Percentiles rank a stretch among this genome's conserved stretches.
Evolutionary conservation across 2,329 filamentous ascomycete genomes (phyloP).

Genomic region (Sclerotinia spermophila): DNA sequence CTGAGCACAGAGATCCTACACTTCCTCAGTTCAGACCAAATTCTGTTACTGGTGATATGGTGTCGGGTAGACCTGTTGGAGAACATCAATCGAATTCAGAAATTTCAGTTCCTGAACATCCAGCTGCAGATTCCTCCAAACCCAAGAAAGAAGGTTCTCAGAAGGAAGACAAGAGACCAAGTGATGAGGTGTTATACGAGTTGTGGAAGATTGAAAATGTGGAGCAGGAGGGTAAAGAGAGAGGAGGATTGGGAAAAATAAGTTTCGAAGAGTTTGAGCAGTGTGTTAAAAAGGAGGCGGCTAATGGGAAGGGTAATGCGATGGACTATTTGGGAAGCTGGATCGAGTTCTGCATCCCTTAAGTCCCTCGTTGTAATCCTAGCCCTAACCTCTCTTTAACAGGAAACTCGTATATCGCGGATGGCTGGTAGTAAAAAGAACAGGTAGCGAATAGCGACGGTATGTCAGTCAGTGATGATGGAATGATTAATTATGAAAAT

Average conservation of each 20-base stretch:
- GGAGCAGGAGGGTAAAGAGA: conserved; percentile 56
- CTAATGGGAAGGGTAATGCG: conserved; percentile 56
- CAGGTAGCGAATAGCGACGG: background rate
- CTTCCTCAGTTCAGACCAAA: conserved; percentile 68
- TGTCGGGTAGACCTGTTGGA: background rate
- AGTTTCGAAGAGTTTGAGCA: conserved; percentile 75
- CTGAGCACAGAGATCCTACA: conserved; percentile 50
- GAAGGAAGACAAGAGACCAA: conserved; percentile 15
- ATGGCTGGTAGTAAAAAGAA: background rate
- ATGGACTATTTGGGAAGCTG: conserved; percentile 83
- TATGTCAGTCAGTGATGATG: background rate
- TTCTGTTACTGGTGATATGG: conserved; percentile 8
- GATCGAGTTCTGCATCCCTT: conserved; percentile 76
- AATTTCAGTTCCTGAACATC: background rate
- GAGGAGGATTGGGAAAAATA: conserved; percentile 78
- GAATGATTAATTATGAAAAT: too few relatives aligned
- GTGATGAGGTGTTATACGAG: conserved; percentile 23
- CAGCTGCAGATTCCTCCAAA: background rate
- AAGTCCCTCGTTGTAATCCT: background rate
- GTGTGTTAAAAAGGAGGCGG: conserved; percentile 56
- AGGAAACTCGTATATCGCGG: background rate
- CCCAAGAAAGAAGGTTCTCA: background rate
- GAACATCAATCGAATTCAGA: background rate
- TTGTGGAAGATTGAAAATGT: conserved; percentile 30
- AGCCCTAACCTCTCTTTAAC: background rate